Evolutionary conservation across 768 basidiomycete species (phyloP).

Genomic region (Daedaleopsis sinensis): DNA sequence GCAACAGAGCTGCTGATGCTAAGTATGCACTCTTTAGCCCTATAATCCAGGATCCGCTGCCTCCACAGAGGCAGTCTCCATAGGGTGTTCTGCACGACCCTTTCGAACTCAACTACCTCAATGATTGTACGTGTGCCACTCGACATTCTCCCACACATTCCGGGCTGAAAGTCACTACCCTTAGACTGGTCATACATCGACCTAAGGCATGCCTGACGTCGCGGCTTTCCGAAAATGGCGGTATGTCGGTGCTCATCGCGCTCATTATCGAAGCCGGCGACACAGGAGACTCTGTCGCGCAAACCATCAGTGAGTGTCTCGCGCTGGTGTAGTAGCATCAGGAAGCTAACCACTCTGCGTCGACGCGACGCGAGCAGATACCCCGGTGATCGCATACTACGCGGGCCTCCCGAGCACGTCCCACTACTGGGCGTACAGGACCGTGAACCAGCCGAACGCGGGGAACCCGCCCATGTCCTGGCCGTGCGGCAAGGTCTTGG

Average conservation of each 20-base stretch:
- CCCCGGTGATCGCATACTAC: conserved; percentile 56
- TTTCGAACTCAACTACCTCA: no score
- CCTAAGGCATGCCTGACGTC: no score
- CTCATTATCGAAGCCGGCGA: conserved; percentile 50
- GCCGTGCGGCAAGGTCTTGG: conserved; percentile 70
- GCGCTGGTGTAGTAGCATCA: neutral
- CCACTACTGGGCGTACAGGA: conserved; percentile 62
- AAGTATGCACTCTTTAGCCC: no score
- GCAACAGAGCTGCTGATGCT: no score
- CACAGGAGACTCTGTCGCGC: conserved; percentile 42
- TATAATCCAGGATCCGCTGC: no score
- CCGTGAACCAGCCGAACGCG: conserved; percentile 48
- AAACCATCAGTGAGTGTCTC: conserved; percentile 13
- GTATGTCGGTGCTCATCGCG: conserved; percentile 46
- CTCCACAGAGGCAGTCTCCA: no score
- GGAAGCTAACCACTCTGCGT: neutral
- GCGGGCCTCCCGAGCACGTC: conserved; percentile 46
- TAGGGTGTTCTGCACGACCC: no score
- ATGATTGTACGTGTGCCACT: no score
- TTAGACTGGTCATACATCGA: no score
- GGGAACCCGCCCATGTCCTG: conserved; percentile 58
- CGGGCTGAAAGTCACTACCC: no score
- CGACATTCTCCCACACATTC: no score
- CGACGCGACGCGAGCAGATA: conserved; percentile 36
- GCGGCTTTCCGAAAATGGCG: conserved; percentile 47